phyloP scores from a whole-genome alignment of 2,329 filamentous ascomycete species.

The Fusarium xyrophilum region DNA sequence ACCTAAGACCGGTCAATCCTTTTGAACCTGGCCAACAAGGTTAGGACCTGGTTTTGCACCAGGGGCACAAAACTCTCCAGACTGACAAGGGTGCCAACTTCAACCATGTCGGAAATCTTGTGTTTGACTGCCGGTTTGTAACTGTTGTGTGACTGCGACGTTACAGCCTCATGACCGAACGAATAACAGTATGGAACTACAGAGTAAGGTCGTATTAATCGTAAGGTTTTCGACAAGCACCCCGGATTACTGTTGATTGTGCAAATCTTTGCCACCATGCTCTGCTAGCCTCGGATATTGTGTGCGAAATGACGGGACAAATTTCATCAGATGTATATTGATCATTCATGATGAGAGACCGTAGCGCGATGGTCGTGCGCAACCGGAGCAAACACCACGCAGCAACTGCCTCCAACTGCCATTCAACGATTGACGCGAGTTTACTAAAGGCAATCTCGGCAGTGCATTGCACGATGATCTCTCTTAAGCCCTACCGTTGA shows the following conservation, averaged over 20 bases:
- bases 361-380: neutral
- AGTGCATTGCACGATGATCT: neutral
- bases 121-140: conserved; percentile 14
- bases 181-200: neutral
- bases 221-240: neutral
- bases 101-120: conserved; percentile 13
- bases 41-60: neutral
- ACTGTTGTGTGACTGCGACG: neutral
- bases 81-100: neutral
- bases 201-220: neutral
- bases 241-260: neutral
- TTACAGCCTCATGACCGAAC: conserved; percentile 4
- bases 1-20: no score
- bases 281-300: neutral
- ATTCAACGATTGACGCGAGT: neutral
- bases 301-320: neutral
- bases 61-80: conserved; percentile 2
- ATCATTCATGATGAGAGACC: neutral
- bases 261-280: neutral
- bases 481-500: conserved; percentile 16
- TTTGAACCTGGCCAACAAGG: conserved; percentile 1
- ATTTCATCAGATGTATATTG: neutral
- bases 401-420: conserved; percentile 4
- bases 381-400: neutral
- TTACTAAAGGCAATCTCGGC: neutral